phyloP scores from a whole-genome alignment of 169 alveolate species.

The Eimeria tenella region DNA sequence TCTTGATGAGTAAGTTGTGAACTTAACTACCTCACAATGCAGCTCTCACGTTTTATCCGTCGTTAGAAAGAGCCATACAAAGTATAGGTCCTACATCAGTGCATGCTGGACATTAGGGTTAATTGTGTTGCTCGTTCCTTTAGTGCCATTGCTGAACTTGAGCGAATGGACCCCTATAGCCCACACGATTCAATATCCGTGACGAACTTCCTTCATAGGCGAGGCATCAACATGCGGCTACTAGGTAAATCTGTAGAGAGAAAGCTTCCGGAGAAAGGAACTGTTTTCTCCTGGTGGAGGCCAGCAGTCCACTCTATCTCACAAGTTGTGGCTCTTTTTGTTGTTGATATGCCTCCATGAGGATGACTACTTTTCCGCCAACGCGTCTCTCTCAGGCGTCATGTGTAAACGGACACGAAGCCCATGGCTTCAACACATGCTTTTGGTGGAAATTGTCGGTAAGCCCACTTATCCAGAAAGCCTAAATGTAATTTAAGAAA shows the following conservation, averaged over 20 bases:
- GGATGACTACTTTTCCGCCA: too few relatives aligned
- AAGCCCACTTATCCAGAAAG: background rate
- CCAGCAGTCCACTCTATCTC: too few relatives aligned
- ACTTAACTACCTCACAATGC: background rate
- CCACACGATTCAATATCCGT: constrained; percentile 69
- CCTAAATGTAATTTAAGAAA: too few relatives aligned
- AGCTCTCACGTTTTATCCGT: too few relatives aligned
- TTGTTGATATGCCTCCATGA: background rate
- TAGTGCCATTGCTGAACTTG: constrained; percentile 74
- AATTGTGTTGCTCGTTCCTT: background rate
- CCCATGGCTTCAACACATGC: constrained; percentile 77
- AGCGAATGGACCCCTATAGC: constrained; percentile 64
- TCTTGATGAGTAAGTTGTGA: constrained; percentile 60
- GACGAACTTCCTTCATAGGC: constrained; percentile 56
- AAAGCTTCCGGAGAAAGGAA: background rate
- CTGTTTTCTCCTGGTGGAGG: too few relatives aligned
- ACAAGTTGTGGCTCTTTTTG: background rate
- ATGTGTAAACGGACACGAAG: constrained; percentile 69
- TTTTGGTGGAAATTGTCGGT: constrained; percentile 71
- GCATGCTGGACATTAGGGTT: background rate
- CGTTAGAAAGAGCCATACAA: background rate
- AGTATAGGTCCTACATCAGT: background rate
- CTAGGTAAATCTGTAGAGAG: constrained; percentile 41
- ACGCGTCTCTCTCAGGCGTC: constrained; percentile 21
- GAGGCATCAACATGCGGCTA: constrained; percentile 76